Evolutionary conservation across 257 asterid species (phyloP).

Genomic region (Cruciata laevipes): DNA sequence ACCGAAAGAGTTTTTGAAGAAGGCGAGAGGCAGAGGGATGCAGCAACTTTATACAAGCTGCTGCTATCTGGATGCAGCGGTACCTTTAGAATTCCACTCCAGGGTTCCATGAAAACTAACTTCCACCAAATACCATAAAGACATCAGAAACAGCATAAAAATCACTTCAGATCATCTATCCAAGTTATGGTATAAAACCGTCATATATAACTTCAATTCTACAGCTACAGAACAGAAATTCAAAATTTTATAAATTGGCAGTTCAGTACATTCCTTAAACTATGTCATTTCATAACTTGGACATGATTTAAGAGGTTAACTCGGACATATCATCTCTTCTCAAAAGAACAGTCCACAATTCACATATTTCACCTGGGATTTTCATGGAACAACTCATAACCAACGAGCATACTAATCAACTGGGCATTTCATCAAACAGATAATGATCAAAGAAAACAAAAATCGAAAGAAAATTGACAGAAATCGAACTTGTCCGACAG

Average conservation of each 20-base stretch:
- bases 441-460: neutral
- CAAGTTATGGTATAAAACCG: neutral
- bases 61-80: constrained; percentile 50
- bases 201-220: no score
- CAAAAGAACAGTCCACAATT: neutral
- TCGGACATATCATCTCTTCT: neutral
- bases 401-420: neutral
- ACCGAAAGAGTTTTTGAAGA: constrained; percentile 50
- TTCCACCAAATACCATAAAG: constrained; percentile 5
- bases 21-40: constrained; percentile 65
- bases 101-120: constrained; percentile 58
- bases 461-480: neutral
- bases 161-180: neutral
- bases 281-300: neutral
- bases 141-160: neutral
- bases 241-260: neutral
- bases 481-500: neutral
- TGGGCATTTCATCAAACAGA: constrained; percentile 6
- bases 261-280: neutral
- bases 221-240: neutral
- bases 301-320: neutral
- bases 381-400: constrained; percentile 4
- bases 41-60: constrained; percentile 64
- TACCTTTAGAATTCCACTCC: constrained; percentile 72
- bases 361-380: neutral